Conservation (phyloP, 441 rosid species). For the Erodium moschatum region DNA sequence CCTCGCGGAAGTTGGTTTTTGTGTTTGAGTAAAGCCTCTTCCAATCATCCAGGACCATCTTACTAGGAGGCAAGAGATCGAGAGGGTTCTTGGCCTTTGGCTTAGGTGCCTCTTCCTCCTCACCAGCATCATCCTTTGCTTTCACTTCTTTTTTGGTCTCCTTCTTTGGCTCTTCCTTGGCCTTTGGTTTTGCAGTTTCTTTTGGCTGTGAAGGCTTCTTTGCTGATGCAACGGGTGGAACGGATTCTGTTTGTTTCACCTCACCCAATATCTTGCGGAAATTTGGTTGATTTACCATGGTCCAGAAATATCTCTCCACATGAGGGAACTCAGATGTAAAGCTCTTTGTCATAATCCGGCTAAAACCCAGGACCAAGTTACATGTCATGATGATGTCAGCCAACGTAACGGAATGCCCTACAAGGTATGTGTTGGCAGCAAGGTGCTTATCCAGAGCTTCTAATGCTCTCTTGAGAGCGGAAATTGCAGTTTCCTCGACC, state of each 20-base stretch:
- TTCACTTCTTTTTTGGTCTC: slow-evolving; percentile 17
- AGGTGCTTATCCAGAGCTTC: slow-evolving; percentile 62
- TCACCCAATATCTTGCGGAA: slow-evolving; percentile 67
- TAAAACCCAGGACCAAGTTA: slow-evolving; percentile 59
- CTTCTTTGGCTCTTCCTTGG: slow-evolving; percentile 20
- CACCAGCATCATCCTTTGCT: slow-evolving; percentile 52
- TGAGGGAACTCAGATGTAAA: slow-evolving; percentile 46
- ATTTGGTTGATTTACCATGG: slow-evolving; percentile 18
- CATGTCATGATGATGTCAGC: slow-evolving; percentile 71
- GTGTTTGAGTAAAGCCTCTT: slow-evolving; percentile 97
- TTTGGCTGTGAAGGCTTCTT: slow-evolving; percentile 6
- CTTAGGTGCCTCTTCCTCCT: slow-evolving; percentile 51
- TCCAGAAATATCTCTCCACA: slow-evolving; percentile 96
- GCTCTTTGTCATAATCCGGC: slow-evolving; percentile 22
- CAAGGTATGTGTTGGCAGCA: slow-evolving; percentile 67
- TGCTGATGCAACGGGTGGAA: slow-evolving; percentile 33
- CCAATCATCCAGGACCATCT: slow-evolving; percentile 91
- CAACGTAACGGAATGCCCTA: slow-evolving; percentile 67
- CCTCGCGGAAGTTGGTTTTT: slow-evolving; percentile 87
- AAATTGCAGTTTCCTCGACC: slow-evolving; percentile 75
- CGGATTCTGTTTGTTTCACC: slow-evolving; percentile 57
- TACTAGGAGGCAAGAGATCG: slow-evolving; percentile 20
- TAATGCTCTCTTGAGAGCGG: slow-evolving; percentile 65
- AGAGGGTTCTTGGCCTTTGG: slow-evolving; percentile 24
- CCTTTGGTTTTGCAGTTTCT: slow-evolving; percentile 42